phyloP scores from a whole-genome alignment of 345 rosid genomes.

The Eucalyptus brandiana region DNA sequence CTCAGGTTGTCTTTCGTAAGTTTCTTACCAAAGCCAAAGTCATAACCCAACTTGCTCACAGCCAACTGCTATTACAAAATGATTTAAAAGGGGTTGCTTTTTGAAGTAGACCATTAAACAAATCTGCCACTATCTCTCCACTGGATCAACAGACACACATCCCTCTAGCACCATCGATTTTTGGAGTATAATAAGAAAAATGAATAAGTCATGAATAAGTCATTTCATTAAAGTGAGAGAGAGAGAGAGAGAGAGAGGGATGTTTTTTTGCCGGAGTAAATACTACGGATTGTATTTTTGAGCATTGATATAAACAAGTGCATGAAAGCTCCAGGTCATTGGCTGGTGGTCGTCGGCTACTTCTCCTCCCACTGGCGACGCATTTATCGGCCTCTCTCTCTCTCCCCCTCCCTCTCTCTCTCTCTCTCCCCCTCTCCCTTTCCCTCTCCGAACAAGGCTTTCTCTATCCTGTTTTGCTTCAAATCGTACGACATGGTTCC shows the following conservation, averaged over 20 bases:
- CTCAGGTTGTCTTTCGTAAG: neutral
- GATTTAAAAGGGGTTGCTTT: neutral
- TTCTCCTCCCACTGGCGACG: neutral
- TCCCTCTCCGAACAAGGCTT: neutral
- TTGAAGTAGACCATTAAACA: neutral
- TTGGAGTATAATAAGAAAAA: neutral
- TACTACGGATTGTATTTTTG: neutral
- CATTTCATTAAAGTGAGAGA: neutral
- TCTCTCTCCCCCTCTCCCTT: neutral
- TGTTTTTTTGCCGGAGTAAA: neutral
- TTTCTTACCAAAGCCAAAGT: neutral
- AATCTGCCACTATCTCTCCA: neutral
- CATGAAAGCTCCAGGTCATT: neutral
- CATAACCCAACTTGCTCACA: neutral
- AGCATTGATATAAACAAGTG: neutral
- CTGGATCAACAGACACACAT: neutral
- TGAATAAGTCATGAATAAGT: too few relatives aligned
- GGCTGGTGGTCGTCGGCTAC: neutral
- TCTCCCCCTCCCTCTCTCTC: neutral
- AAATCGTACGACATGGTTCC: constrained; percentile 52
- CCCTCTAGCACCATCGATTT: neutral
- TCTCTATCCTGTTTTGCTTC: constrained; percentile 16
- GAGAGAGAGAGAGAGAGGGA: neutral
- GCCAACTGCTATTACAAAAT: neutral
- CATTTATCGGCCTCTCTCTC: neutral